Evolutionary conservation across 2,329 filamentous ascomycete species (phyloP), one percentile per base, ranked within the genome.

Genomic region (Bipolaris gigantea): DNA sequence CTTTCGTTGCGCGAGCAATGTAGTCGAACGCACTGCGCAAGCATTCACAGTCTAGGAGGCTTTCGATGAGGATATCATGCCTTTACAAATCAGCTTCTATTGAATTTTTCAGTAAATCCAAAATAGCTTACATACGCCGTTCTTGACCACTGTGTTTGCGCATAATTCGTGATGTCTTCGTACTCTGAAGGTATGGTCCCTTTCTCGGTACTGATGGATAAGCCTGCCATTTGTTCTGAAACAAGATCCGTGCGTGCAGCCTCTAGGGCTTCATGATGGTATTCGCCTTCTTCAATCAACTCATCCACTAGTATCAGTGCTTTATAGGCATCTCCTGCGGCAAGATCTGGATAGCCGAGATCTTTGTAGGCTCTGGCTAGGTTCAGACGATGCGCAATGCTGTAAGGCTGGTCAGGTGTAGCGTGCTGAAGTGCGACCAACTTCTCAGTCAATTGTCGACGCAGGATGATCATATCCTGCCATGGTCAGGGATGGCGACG

Each of bases 301-400:
- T 94, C 90, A 69, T 97, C 93, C 15, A 89, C 83, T 42, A 99
- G 79, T 4, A 96, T 83, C n/a, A 97, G 81, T 1, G 92, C 92
- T 50, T 89, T 88, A 72, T 97, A 97, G 5, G 91, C 90, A 78
- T 97, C 92, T 32, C 91, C 90, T 10, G 88, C 87, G 5, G 92
- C 92, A 35, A 99, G 83, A 73, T 99, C 94, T 0, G 91, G 90
- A 73, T 96, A 97, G 34, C 86, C 90, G 42, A 97, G 81, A 41
- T 85, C 79, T 15, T 86, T 83, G 73, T 97, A 86, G 38, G 89
- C 79, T 32, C 83, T 77, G 21, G 90, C 90, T 30, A 92, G 85
- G 59, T 88, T 82, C 7, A 88, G 77, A 19, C 74, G 70, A 43
- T 69, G 64, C 19, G 56, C 27, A 41, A 76, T 71, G 56, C 73